Conservation (phyloP, 202 grass and related monocot species). For the Sporobolus alterniflorus region DNA sequence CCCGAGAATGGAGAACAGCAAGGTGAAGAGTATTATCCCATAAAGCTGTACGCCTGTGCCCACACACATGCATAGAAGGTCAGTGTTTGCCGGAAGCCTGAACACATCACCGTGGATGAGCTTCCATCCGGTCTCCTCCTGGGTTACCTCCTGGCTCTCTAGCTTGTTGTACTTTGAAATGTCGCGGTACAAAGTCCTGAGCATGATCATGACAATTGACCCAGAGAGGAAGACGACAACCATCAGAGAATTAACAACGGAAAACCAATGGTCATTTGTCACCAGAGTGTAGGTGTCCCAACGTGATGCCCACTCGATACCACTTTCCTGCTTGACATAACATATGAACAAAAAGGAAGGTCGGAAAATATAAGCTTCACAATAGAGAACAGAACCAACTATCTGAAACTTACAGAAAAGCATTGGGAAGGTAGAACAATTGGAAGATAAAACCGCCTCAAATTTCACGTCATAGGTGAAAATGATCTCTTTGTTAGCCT, state of each 20-base stretch:
- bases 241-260: slow-evolving; percentile 87
- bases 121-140: slow-evolving; percentile 98
- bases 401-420: no score
- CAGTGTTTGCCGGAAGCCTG: slow-evolving; percentile 57
- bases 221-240: slow-evolving; percentile 92
- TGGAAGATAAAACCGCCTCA: slow-evolving; percentile 48
- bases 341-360: no score
- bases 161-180: slow-evolving; percentile 93
- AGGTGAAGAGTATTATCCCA: slow-evolving; percentile 78
- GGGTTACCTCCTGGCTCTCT: slow-evolving; percentile 84
- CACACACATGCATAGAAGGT: slow-evolving; percentile 74
- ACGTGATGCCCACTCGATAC: slow-evolving; percentile 87
- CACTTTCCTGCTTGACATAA: slow-evolving; percentile 59
- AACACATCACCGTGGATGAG: slow-evolving; percentile 94
- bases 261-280: slow-evolving; percentile 96
- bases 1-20: slow-evolving; percentile 86
- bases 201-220: slow-evolving; percentile 98
- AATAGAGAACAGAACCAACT: no score
- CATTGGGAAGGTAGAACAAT: no score
- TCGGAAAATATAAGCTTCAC: no score
- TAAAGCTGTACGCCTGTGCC: slow-evolving; percentile 90
- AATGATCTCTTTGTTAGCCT: slow-evolving; percentile 65
- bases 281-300: slow-evolving; percentile 97
- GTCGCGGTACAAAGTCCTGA: slow-evolving; percentile 77
- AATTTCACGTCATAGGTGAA: slow-evolving; percentile 82